Evolutionary conservation across 148 eudicot species (phyloP).

Genomic region (Persicaria tinctoria): DNA sequence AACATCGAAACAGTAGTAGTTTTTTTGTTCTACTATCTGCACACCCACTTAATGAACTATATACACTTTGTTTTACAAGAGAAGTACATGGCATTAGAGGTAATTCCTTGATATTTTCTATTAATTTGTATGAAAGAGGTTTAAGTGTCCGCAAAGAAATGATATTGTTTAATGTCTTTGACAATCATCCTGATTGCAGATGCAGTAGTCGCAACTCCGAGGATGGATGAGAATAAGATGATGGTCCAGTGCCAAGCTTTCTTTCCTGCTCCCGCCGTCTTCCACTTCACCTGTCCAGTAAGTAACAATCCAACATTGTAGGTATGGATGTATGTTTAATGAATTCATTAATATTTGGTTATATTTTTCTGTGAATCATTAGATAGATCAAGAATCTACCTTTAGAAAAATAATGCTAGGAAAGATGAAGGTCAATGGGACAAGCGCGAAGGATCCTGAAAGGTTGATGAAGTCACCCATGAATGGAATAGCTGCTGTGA

Average conservation of each 20-base stretch:
- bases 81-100: not conserved
- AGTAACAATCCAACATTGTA: not conserved
- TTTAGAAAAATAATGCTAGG: conserved; percentile 14
- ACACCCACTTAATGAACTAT: no score
- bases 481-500: conserved; percentile 25
- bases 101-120: not conserved
- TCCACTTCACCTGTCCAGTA: conserved; percentile 17
- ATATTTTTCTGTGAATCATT: not conserved
- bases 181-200: conserved; percentile 22
- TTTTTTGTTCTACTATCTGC: no score
- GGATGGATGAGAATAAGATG: conserved; percentile 18
- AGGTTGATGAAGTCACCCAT: conserved; percentile 27
- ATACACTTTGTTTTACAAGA: no score
- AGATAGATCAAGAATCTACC: not conserved
- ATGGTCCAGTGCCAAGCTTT: conserved; percentile 27
- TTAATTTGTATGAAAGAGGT: no score
- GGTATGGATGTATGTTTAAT: not conserved
- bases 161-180: conserved; percentile 15
- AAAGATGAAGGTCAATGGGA: conserved; percentile 14
- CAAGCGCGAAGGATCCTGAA: conserved; percentile 21
- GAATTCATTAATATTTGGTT: no score
- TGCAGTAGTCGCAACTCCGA: conserved; percentile 19
- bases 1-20: no score
- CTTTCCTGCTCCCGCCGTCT: conserved; percentile 14
- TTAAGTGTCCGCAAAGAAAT: conserved; percentile 23